These are phyloP conservation scores for Begonia loranthoides DNA, from an alignment of 306 rosid species.

Conservation along the genomic window DNA sequence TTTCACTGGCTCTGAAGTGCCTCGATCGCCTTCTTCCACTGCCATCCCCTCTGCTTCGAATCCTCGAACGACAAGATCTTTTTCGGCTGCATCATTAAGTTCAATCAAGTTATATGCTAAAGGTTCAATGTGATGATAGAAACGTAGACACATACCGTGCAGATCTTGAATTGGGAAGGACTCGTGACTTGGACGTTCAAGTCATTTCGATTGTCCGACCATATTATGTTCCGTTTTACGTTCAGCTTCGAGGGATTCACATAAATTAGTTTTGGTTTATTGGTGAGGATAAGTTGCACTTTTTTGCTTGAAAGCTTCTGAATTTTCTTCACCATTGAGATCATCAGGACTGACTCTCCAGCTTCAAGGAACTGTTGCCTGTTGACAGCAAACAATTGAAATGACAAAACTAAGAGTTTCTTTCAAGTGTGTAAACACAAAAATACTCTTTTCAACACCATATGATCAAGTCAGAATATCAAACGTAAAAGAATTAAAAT, in stretches of 20 bases:
- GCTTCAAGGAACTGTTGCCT: slow-evolving; percentile 98
- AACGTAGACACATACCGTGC: slow-evolving; percentile 41
- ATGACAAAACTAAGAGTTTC: no score
- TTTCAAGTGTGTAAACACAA: no score
- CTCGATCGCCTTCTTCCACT: slow-evolving; percentile 97
- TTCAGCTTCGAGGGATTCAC: slow-evolving; percentile 86
- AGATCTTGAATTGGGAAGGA: slow-evolving; percentile 81
- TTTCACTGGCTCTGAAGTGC: slow-evolving; percentile 90
- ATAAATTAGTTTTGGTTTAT: slow-evolving; percentile 89
- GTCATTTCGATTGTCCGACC: slow-evolving; percentile 96
- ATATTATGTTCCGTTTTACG: slow-evolving; percentile 79
- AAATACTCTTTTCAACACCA: no score
- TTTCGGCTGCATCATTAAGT: slow-evolving; percentile 57
- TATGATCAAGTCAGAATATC: no score
- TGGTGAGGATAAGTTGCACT: slow-evolving; percentile 97
- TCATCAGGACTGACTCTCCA: slow-evolving; percentile 91
- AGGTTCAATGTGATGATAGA: no score
- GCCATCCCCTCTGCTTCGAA: slow-evolving; percentile 82
- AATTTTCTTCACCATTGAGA: slow-evolving; percentile 88
- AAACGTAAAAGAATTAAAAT: no score
- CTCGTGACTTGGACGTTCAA: slow-evolving; percentile 77
- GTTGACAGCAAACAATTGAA: slow-evolving; percentile 4
- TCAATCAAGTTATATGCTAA: slow-evolving; percentile 3
- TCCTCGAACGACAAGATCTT: slow-evolving; percentile 86
- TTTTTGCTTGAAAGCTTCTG: slow-evolving; percentile 90